Evolutionary conservation across 2,329 filamentous ascomycete species (phyloP).

Genomic region (Penicillium sp.): DNA sequence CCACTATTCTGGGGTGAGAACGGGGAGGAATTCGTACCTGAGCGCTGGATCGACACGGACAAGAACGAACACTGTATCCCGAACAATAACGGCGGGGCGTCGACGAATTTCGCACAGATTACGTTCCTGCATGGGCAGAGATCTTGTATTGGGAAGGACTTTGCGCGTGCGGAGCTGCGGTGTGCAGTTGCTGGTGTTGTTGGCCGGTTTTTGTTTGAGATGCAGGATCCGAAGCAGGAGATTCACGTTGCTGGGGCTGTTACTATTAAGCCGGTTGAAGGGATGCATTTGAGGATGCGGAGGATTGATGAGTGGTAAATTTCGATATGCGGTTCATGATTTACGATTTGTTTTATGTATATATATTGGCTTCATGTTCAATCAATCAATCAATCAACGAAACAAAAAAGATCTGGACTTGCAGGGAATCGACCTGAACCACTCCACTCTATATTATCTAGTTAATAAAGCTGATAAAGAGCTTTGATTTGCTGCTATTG

Average conservation of each 20-base stretch:
- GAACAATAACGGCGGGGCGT: slow-evolving; percentile 52
- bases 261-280: slow-evolving; percentile 40
- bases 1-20: slow-evolving; percentile 70
- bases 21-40: slow-evolving; percentile 70
- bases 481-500: too few relatives aligned
- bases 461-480: too few relatives aligned
- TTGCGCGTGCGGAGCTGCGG: slow-evolving; percentile 42
- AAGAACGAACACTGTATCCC: slow-evolving; percentile 50
- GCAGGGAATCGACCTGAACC: too few relatives aligned
- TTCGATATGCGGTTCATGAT: background rate
- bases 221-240: slow-evolving; percentile 38
- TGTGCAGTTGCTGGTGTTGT: slow-evolving; percentile 41
- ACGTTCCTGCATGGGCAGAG: slow-evolving; percentile 41
- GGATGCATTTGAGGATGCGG: slow-evolving; percentile 37
- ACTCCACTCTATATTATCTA: too few relatives aligned
- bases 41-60: slow-evolving; percentile 65
- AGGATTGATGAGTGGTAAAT: slow-evolving; percentile 33
- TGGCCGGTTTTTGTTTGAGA: slow-evolving; percentile 33
- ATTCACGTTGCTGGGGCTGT: slow-evolving; percentile 36
- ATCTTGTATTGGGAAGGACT: slow-evolving; percentile 42
- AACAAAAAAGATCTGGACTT: too few relatives aligned
- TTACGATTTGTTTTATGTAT: background rate
- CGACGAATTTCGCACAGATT: slow-evolving; percentile 39
- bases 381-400: too few relatives aligned
- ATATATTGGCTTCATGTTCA: background rate